These are phyloP conservation scores for Schizonepeta tenuifolia DNA, from an alignment of 257 asterid species.

Conservation along the genomic window DNA sequence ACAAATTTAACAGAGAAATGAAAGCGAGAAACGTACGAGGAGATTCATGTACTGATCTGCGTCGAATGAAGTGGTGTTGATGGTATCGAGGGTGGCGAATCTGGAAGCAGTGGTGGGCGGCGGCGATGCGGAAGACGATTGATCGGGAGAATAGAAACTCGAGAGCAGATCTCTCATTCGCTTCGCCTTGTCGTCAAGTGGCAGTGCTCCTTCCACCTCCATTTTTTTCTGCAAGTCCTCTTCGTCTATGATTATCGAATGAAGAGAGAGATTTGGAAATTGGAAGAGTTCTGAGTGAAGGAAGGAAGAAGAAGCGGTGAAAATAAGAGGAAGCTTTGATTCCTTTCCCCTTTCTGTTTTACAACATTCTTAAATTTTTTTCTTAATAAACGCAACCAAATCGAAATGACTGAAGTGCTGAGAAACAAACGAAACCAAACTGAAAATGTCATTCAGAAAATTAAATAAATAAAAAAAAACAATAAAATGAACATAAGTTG, in stretches of 20 bases:
- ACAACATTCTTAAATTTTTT: too few relatives aligned
- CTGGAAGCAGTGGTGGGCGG: conserved; percentile 61
- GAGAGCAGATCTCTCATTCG: conserved; percentile 96
- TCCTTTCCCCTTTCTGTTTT: background rate
- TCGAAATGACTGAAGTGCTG: too few relatives aligned
- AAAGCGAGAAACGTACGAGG: conserved; percentile 55
- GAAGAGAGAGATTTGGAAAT: background rate
- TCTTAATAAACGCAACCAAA: too few relatives aligned
- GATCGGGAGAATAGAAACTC: conserved; percentile 88
- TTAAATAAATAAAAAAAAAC: too few relatives aligned
- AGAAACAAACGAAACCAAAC: too few relatives aligned
- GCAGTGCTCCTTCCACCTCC: conserved; percentile 65
- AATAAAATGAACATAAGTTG: too few relatives aligned
- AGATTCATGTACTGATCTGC: conserved; percentile 98
- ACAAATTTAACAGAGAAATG: background rate
- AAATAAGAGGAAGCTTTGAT: background rate
- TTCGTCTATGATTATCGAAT: background rate
- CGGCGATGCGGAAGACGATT: conserved; percentile 51
- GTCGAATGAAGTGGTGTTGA: conserved; percentile 84
- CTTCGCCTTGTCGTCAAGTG: conserved; percentile 92
- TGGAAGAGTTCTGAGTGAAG: background rate
- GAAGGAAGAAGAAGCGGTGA: conserved; percentile 18
- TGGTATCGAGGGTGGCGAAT: conserved; percentile 95
- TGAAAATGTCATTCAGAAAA: too few relatives aligned
- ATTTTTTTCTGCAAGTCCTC: conserved; percentile 36